These are phyloP conservation scores for Verbena officinalis DNA, from an alignment of 257 asterid species.

Conservation along the genomic window DNA sequence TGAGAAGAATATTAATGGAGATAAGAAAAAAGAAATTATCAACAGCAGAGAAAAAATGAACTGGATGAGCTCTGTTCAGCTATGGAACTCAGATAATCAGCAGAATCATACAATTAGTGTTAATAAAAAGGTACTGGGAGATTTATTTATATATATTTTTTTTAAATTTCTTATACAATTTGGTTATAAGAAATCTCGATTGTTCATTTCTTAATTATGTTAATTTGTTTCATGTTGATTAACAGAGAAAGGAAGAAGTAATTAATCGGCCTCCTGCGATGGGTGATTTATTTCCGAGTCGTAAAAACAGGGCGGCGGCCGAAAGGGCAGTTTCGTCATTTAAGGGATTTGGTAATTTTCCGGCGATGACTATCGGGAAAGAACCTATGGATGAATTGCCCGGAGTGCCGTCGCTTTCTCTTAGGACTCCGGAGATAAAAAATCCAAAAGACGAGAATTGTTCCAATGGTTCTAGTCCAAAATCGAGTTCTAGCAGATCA, in stretches of 20 bases:
- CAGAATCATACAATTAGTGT: not conserved
- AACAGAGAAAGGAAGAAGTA: conserved; percentile 50
- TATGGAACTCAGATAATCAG: conserved; percentile 58
- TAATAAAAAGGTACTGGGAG: conserved; percentile 47
- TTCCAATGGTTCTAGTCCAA: conserved; percentile 43
- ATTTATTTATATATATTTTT: too few species aligned
- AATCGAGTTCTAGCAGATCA: conserved; percentile 43
- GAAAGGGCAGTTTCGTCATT: conserved; percentile 49
- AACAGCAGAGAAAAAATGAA: conserved; percentile 46
- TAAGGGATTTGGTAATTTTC: conserved; percentile 39
- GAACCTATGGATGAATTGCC: conserved; percentile 46
- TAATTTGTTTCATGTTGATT: not conserved
- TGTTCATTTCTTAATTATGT: too few species aligned
- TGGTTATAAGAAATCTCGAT: too few species aligned
- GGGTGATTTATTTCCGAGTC: conserved; percentile 43
- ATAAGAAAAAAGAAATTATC: conserved; percentile 19
- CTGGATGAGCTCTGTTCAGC: conserved; percentile 92
- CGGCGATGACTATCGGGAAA: conserved; percentile 38
- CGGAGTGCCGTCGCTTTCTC: conserved; percentile 61
- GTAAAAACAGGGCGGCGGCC: conserved; percentile 37
- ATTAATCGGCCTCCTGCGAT: conserved; percentile 26
- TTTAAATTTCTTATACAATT: too few species aligned
- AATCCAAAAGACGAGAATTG: conserved; percentile 49
- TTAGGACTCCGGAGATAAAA: conserved; percentile 58
- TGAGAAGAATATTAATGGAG: conserved; percentile 29